Base-by-base conservation (phyloP, 768 basidiomycete species). In the Tricholoma sp. region DNA sequence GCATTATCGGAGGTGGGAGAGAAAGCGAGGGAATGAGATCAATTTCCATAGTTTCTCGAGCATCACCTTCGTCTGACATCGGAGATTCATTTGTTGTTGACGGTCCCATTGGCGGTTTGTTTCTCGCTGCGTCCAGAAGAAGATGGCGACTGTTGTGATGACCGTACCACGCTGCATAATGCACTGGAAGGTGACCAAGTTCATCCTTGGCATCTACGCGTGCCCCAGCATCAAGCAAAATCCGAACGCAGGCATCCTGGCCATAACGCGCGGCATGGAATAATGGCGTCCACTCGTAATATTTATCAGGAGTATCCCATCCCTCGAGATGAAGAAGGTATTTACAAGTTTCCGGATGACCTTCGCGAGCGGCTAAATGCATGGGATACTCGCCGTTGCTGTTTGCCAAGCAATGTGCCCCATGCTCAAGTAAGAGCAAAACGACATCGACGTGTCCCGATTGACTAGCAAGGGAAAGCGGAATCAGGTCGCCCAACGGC, bases 81-180 rank as follows among this genome's bases (percentile, higher is more conserved):
- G 82, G 80, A 3, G 80, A 79, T 46, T 71, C 69, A 47, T 69
- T 67, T 10, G 67, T 63, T 24, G 60, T 62, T 1, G 61, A 60
- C 32, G 62, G 69, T 32, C 63, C 54, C 18, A 59, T 53, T 8
- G 65, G 56, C n/a, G 76, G 67, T 7, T 65, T 59, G 18, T 69
- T 69, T 54, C 66, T 67, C 19, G 75, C 69, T 0, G 79, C 78
- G 19, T 68, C 72, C 47, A 91, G 73, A 14, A 96, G 79, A 3
- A 83, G 69, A 24, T 78, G 73, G 51, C 91, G 81, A 61, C 85
- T 91, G 18, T 74, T 72, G 52, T 85, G 81, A 66, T 94, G 90
- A 2, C 94, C 96, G 65, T 92, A 92, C 94, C 96, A 99, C 4
- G 93, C 94, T 1, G 96, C 94, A 67, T 98, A 98, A 73, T 97